Evolutionary conservation across 768 basidiomycete species (phyloP).

Genomic region (Suillus hirtellus): DNA sequence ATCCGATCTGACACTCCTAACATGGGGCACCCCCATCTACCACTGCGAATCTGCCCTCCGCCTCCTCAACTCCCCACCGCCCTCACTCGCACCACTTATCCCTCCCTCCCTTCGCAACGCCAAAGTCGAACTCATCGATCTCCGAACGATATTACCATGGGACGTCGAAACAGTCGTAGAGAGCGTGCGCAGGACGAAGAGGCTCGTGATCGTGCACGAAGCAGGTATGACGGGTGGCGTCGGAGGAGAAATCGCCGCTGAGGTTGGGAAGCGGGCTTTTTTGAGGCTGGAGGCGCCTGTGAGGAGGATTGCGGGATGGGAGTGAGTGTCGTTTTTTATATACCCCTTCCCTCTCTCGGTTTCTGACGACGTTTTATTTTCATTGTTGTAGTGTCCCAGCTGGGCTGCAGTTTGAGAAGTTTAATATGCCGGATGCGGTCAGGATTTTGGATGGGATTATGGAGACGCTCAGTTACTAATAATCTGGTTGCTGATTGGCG

Average conservation of each 20-base stretch:
- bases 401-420: conserved; percentile 86
- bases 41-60: conserved; percentile 84
- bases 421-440: conserved; percentile 86
- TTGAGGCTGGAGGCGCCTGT: conserved; percentile 87
- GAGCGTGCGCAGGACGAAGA: conserved; percentile 82
- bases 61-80: conserved; percentile 67
- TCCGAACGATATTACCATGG: conserved; percentile 89
- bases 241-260: conserved; percentile 91
- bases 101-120: conserved; percentile 66
- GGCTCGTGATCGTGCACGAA: conserved; percentile 90
- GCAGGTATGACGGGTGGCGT: conserved; percentile 85
- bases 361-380: conserved; percentile 8
- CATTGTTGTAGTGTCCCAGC: conserved; percentile 70
- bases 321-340: conserved; percentile 57
- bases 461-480: conserved; percentile 75
- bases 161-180: conserved; percentile 79
- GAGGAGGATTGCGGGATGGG: conserved; percentile 87
- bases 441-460: conserved; percentile 81
- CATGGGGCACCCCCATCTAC: conserved; percentile 94
- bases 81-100: conserved; percentile 60
- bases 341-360: background rate
- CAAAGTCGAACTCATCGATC: conserved; percentile 85
- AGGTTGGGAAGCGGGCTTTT: conserved; percentile 83
- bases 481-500: background rate
- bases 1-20: conserved; percentile 82